A percentile compares a stretch with the other conserved stretches of the same genome.
phyloP scores from a whole-genome alignment of 176 grass and related monocot genomes.

The Aegilops sharonensis region DNA sequence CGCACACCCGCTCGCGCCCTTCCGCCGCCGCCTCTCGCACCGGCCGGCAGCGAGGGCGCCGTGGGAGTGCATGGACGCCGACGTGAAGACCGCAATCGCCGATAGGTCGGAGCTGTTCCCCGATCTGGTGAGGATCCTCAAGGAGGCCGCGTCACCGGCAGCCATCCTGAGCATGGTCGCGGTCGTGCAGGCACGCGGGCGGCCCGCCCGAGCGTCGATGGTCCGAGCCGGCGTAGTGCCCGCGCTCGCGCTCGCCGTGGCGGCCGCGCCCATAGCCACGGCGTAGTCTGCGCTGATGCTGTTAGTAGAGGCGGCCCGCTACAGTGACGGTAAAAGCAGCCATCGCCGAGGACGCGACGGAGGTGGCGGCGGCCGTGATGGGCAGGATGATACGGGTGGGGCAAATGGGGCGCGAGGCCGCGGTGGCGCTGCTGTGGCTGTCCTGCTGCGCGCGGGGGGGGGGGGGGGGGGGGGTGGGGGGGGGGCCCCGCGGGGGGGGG shows the following conservation, averaged over 20 bases:
- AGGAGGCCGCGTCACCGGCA: conserved; percentile 41
- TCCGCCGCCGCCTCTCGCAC: no score
- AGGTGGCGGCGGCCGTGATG: conserved; percentile 58
- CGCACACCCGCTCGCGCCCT: no score
- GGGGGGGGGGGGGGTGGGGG: no score
- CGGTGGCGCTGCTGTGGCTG: conserved; percentile 77
- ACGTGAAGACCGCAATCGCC: conserved; percentile 48
- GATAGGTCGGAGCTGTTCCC: conserved; percentile 58
- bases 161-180: conserved; percentile 62
- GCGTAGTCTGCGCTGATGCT: conserved; percentile 54
- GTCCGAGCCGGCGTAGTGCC: conserved; percentile 56
- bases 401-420: conserved; percentile 55
- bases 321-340: conserved; percentile 53
- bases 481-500: no score
- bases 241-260: conserved; percentile 41
- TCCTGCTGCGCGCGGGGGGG: conserved; percentile 56
- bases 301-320: conserved; percentile 54
- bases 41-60: no score
- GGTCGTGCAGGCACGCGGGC: conserved; percentile 39
- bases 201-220: conserved; percentile 51
- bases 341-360: conserved; percentile 46
- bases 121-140: conserved; percentile 60
- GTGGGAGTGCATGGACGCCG: conserved; percentile 8
- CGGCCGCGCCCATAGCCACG: conserved; percentile 51
- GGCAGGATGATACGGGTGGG: conserved; percentile 67